phyloP scores from a whole-genome alignment of 2,329 filamentous ascomycete genomes.

The Trichoderma koningiopsis region DNA sequence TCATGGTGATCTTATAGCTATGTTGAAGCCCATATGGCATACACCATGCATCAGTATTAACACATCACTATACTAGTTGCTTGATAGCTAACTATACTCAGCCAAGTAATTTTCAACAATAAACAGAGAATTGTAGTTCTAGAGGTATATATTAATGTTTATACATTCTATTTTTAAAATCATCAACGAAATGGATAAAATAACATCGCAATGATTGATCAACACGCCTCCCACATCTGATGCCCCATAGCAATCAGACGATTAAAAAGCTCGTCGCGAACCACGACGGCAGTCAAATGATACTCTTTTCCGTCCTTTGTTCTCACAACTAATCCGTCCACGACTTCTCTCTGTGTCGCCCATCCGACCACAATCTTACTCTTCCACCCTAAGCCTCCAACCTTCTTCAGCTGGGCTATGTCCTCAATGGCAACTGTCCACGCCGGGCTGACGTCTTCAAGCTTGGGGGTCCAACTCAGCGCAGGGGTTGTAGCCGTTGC shows the following conservation, averaged over 20 bases:
- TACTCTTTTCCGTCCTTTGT: conserved; percentile 58
- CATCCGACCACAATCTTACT: conserved; percentile 79
- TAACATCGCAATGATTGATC: not conserved
- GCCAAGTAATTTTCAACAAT: not conserved
- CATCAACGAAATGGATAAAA: not conserved
- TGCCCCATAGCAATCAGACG: conserved; percentile 72
- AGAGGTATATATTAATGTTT: not conserved
- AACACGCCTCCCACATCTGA: conserved; percentile 75
- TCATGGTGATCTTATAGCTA: not conserved
- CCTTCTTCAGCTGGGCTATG: conserved; percentile 73
- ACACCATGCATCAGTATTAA: no score
- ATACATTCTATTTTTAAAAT: not conserved
- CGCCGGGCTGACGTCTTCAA: conserved; percentile 57
- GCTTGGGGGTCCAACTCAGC: conserved; percentile 64
- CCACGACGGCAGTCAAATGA: conserved; percentile 69
- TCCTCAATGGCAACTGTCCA: conserved; percentile 74
- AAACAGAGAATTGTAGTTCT: no score
- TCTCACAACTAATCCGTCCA: conserved; percentile 71
- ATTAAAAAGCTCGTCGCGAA: conserved; percentile 80
- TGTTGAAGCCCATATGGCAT: no score
- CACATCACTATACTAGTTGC: no score
- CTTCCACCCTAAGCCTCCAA: conserved; percentile 84
- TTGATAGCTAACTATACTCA: no score
- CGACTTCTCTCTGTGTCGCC: conserved; percentile 72
- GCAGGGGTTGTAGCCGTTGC: conserved; percentile 67